Evolutionary conservation across 164 flowering plant genomes (phyloP), one percentile per base, ranked within the genome.

Genomic region (Paratinospora sagittata): DNA sequence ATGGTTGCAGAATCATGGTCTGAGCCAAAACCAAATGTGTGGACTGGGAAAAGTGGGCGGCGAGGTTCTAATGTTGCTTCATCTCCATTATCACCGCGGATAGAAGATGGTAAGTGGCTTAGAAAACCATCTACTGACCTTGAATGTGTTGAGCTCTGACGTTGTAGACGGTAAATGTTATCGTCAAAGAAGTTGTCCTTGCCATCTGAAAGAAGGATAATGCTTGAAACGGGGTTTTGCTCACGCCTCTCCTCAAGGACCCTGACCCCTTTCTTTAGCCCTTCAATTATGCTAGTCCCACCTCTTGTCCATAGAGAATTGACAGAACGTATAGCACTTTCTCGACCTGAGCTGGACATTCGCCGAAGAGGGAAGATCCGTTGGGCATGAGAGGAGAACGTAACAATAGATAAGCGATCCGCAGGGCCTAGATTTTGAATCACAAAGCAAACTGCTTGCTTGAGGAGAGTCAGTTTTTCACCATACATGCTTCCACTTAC

Each of bases 401-500:
- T 89, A 76, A 95, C 80, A 30, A 95, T 96, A 16, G 97, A 95
- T 9, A 95, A 88, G 63, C 99, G 75, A 69, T 95, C 97, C 30
- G 85, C 78, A 5, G 96, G 89, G 8, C 97, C 94, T 16, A 95
- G 92, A 70, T 90, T 87, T 68, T 92, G 96, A 41, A 92, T 88
- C 66, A 95, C 96, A 81, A 95, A 95, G 3, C 93, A 89, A 96
- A 95, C 90, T 0, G 99, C 99, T 70, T 87, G 83, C 77, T 95
- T 95, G 24, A 95, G 84, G 82, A 95, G 72, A 17, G 93, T 92
- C 65, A 95, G 87, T 82, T 95, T 95, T 27, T 91, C 88, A 33
- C 99, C 99, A 8, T 94, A 87, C 99, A 95, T 95, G 85, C 99
- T 95, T 10, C 97, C 97, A 82, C 99, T 95, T 17, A 91, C 87